phyloP scores from a whole-genome alignment of 2,329 filamentous ascomycete species.

The Blastomyces percursus region DNA sequence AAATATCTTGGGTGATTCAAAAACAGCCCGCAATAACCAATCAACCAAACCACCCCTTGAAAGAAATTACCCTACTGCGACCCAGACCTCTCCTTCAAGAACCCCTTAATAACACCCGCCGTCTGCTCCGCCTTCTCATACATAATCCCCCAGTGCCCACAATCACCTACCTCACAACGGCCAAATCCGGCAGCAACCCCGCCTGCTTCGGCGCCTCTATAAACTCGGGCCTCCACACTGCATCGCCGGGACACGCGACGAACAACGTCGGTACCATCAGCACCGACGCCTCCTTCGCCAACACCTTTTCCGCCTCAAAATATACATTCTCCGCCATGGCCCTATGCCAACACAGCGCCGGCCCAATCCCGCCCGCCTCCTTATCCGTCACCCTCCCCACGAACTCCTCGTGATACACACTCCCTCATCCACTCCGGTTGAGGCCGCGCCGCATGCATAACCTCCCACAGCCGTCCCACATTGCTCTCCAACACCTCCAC shows the following conservation, averaged over 20 bases:
- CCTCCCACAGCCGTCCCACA: background rate
- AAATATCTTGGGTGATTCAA: background rate
- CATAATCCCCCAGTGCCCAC: conserved; percentile 1
- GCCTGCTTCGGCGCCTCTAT: background rate
- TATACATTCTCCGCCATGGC: background rate
- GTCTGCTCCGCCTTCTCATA: background rate
- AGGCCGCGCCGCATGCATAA: background rate
- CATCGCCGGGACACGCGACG: background rate
- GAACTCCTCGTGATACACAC: background rate
- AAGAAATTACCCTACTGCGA: background rate
- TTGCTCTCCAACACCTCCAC: background rate
- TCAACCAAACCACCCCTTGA: too few relatives aligned
- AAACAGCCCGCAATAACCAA: background rate
- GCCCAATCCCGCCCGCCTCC: background rate
- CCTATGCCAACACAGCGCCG: background rate
- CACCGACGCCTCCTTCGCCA: background rate
- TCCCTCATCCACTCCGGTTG: background rate
- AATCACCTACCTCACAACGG: background rate
- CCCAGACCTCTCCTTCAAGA: background rate
- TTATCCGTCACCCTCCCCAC: background rate
- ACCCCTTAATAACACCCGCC: background rate
- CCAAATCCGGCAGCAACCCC: conserved; percentile 1
- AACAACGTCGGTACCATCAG: background rate
- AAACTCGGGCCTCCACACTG: background rate
- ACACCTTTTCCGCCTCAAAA: background rate